Conservation (phyloP, 2,329 filamentous ascomycete species). For the Scedosporium boydii region DNA sequence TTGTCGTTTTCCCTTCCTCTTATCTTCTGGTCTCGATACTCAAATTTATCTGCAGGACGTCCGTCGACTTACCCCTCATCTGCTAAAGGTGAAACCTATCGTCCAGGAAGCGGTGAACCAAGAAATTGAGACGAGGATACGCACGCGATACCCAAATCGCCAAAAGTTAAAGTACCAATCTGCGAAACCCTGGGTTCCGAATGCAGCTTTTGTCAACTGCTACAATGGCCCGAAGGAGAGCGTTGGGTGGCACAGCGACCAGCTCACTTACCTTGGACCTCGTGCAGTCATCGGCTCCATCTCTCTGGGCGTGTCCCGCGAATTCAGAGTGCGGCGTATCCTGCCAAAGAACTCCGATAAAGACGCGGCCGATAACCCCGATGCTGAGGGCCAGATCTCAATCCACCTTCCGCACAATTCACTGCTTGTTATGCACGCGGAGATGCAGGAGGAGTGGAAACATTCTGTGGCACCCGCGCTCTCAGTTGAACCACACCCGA, state of each 20-base stretch:
- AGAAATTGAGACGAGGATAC: constrained; percentile 65
- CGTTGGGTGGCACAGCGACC: constrained; percentile 88
- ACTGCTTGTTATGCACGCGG: constrained; percentile 88
- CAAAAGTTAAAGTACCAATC: constrained; percentile 73
- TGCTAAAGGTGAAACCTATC: constrained; percentile 56
- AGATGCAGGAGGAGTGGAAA: constrained; percentile 98
- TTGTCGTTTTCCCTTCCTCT: not conserved
- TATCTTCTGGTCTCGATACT: not conserved
- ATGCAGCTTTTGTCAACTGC: constrained; percentile 91
- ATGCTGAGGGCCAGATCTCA: constrained; percentile 75
- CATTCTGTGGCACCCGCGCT: constrained; percentile 69
- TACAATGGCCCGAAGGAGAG: constrained; percentile 74
- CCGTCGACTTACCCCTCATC: constrained; percentile 63
- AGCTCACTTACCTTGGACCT: constrained; percentile 87
- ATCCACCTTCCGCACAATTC: constrained; percentile 95
- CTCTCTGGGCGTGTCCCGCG: constrained; percentile 82
- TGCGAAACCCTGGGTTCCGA: constrained; percentile 65
- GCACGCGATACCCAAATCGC: constrained; percentile 54
- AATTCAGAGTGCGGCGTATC: constrained; percentile 79
- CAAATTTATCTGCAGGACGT: constrained; percentile 46
- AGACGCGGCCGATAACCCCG: constrained; percentile 31
- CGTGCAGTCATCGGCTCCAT: constrained; percentile 81
- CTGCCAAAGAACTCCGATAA: constrained; percentile 47
- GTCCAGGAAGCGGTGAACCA: constrained; percentile 70
- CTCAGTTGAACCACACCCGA: constrained; percentile 74